Base-by-base conservation (phyloP, 2,329 filamentous ascomycete species). In the Aureobasidium sp. region DNA sequence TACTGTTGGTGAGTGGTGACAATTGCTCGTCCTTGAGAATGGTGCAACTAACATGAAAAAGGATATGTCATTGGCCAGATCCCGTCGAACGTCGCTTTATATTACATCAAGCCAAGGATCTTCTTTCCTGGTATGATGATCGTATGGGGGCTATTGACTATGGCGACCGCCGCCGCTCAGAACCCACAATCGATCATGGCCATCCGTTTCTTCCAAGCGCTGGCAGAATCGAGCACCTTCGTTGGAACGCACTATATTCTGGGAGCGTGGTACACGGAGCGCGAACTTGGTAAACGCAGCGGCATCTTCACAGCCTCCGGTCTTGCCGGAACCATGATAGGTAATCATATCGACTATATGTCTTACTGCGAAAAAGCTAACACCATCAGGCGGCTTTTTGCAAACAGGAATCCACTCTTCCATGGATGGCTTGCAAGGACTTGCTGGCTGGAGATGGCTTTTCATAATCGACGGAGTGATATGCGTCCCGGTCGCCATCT, bases 111-210 rank as follows among this genome's bases (percentile, higher is more conserved):
- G 17, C 83, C 62, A 89, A 86, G 87, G 85, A 82, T 2, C 75
- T 78, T 0, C 72, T 89, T 84, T 6, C 82, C 82, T 0, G 73
- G 75, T 9, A 73, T 83, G 64, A 81, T 84, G 62, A 65, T 84
- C 1, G 69, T 73, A 1, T 85, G 83, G 83, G 82, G 81, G 0
- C 69, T 84, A 17, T 82, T 85, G 63, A 85, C 82, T 0, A 73
- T 86, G 9, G 29, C 88, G 86, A 85, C 83, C 1, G 83, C 82
- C 1, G 77, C 79, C 2, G 78, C 75, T 0, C 77, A 81, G 8
- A 77, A 74, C 4, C 81, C 82, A 0, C 73, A 78, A 64, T 72
- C 80, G 48, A 84, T 87, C 68, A 85, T 85, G 80, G 83, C 78
- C 1, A 84, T 86, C 65, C 80, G 84, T 5, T 78, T 78, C 68